Evolutionary conservation across 805 yeast genomes (phyloP).

Genomic region (Blastobotrys attinorum): DNA sequence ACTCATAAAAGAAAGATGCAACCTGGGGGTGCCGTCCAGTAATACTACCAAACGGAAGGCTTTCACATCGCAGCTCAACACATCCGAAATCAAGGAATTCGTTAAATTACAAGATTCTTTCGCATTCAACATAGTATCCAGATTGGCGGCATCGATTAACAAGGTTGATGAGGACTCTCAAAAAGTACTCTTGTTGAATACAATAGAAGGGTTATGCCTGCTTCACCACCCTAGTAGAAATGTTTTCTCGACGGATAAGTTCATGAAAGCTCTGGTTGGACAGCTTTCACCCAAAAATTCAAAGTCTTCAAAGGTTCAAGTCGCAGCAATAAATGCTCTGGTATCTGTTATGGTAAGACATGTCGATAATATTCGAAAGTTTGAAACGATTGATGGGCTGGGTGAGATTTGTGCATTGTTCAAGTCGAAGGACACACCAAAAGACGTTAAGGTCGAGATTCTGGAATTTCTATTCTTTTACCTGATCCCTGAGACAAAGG

Average conservation of each 20-base stretch:
- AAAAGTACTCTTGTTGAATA: constrained; percentile 23
- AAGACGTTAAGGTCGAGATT: constrained; percentile 52
- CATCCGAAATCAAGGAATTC: constrained; percentile 11
- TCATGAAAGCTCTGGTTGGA: constrained; percentile 24
- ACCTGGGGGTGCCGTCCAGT: neutral
- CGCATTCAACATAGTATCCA: constrained; percentile 41
- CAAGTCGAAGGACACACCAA: constrained; percentile 34
- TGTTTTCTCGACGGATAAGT: constrained; percentile 42
- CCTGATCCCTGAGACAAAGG: constrained; percentile 48
- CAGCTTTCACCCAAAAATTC: constrained; percentile 20
- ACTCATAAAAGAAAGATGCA: neutral
- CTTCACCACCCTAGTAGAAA: constrained; percentile 49
- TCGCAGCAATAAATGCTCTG: constrained; percentile 42
- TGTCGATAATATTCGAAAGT: constrained; percentile 47
- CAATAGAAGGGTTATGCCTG: constrained; percentile 53
- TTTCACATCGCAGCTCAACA: neutral
- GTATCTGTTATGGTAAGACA: constrained; percentile 52
- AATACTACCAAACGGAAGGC: neutral
- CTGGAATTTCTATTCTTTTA: constrained; percentile 66
- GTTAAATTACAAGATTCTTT: constrained; percentile 40
- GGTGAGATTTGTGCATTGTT: constrained; percentile 41
- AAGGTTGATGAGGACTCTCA: constrained; percentile 15
- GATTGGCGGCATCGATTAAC: constrained; percentile 24
- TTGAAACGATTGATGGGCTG: constrained; percentile 53
- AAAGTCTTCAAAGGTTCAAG: constrained; percentile 24